A percentile compares a stretch with the other conserved stretches of the same genome.
These are phyloP conservation scores for Hypomyces rosellus DNA, from an alignment of 2,329 filamentous ascomycete species.

Conservation along the genomic window DNA sequence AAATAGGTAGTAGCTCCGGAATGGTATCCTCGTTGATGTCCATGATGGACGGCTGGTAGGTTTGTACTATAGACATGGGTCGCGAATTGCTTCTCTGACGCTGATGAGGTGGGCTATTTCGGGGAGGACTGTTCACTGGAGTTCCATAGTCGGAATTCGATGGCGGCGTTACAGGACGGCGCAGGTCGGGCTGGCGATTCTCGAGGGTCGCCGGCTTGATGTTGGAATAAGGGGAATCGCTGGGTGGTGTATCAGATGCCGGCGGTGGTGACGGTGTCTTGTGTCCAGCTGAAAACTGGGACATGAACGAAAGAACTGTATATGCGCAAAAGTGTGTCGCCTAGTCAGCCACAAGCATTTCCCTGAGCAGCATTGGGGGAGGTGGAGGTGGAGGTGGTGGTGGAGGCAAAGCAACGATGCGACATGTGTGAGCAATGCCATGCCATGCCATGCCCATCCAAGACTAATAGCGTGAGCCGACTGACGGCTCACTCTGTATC, in stretches of 20 bases:
- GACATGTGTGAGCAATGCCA: too few relatives aligned
- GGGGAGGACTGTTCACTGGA: conserved; percentile 36
- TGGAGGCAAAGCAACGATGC: neutral
- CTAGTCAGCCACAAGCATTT: conserved; percentile 3
- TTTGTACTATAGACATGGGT: conserved; percentile 79
- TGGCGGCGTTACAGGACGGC: conserved; percentile 34
- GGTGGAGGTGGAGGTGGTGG: neutral
- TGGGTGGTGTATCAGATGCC: conserved; percentile 36
- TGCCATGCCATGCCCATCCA: neutral
- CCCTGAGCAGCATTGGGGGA: neutral
- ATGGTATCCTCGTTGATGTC: conserved; percentile 79
- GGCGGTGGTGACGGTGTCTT: conserved; percentile 40
- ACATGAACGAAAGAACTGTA: conserved; percentile 83
- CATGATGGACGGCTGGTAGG: conserved; percentile 80
- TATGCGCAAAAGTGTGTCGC: conserved; percentile 1
- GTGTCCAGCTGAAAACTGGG: conserved; percentile 58
- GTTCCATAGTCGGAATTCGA: conserved; percentile 36
- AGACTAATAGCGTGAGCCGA: too few relatives aligned
- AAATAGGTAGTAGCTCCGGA: conserved; percentile 90
- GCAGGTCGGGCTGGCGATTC: conserved; percentile 30
- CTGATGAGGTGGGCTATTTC: conserved; percentile 34
- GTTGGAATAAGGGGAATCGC: conserved; percentile 27
- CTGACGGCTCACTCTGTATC: neutral
- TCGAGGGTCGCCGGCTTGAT: conserved; percentile 26
- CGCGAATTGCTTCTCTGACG: conserved; percentile 52